phyloP scores from a whole-genome alignment of 768 basidiomycete genomes.

The Leucogyrophana mollusca region DNA sequence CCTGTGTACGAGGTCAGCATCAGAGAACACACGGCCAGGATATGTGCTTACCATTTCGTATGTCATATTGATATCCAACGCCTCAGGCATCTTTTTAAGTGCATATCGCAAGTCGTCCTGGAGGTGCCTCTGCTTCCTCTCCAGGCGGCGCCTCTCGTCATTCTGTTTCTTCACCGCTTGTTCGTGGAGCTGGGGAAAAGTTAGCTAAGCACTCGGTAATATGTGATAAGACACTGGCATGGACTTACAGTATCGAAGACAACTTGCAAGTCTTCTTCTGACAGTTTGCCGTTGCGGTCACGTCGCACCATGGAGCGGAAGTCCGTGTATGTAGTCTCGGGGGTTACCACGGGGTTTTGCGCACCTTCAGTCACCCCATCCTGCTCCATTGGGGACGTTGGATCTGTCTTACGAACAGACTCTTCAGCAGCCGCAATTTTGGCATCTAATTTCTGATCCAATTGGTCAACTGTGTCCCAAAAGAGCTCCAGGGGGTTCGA shows the following conservation, averaged over 20 bases:
- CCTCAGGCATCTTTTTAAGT: conserved; percentile 82
- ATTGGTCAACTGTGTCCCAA: conserved; percentile 87
- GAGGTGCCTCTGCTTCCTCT: conserved; percentile 80
- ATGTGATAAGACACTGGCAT: background rate
- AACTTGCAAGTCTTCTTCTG: conserved; percentile 49
- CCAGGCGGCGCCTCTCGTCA: conserved; percentile 83
- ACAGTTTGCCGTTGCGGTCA: conserved; percentile 51
- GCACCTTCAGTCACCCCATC: conserved; percentile 28
- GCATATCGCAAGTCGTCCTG: conserved; percentile 98
- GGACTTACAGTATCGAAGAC: conserved; percentile 64
- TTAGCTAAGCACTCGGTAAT: conserved; percentile 1
- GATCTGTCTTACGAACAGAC: conserved; percentile 46
- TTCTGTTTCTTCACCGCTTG: conserved; percentile 72
- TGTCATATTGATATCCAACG: conserved; percentile 68
- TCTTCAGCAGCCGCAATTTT: conserved; percentile 70
- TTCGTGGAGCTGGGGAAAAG: conserved; percentile 67
- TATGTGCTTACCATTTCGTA: conserved; percentile 76
- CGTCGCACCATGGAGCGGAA: conserved; percentile 57
- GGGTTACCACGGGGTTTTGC: conserved; percentile 42
- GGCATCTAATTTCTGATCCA: conserved; percentile 82
- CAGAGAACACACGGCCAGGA: background rate
- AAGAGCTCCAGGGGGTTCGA: conserved; percentile 95
- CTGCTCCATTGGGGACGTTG: conserved; percentile 28
- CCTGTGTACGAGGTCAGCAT: conserved; percentile 37
- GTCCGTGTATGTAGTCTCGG: conserved; percentile 65